Percentiles rank a stretch among this genome's conserved stretches.
Evolutionary conservation across 345 rosid genomes (phyloP).

Genomic region (Garcia nutans): DNA sequence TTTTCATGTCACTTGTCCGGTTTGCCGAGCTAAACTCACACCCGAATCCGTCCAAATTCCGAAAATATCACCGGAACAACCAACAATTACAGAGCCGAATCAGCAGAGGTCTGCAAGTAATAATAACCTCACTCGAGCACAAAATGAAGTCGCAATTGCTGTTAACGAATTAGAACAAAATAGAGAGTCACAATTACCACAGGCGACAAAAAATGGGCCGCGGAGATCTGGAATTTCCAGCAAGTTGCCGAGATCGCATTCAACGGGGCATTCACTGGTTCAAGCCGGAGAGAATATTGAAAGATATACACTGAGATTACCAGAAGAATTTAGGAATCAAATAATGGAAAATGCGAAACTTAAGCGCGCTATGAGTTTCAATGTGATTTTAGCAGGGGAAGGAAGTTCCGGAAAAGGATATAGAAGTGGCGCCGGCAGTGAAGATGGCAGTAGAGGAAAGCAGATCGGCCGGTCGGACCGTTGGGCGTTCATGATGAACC

Average conservation of each 20-base stretch:
- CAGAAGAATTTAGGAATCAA: conserved; percentile 44
- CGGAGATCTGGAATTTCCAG: conserved; percentile 20
- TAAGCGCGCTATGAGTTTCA: conserved; percentile 46
- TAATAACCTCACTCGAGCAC: not conserved
- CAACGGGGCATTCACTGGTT: conserved; percentile 55
- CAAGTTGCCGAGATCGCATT: conserved; percentile 49
- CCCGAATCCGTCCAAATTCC: conserved; percentile 20
- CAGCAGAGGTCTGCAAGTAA: not conserved
- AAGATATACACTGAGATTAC: conserved; percentile 48
- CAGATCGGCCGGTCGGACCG: conserved; percentile 12
- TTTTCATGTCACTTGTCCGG: conserved; percentile 55
- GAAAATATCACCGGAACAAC: not conserved
- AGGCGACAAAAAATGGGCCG: conserved; percentile 6
- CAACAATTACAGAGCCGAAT: conserved; percentile 8
- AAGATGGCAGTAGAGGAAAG: conserved; percentile 29
- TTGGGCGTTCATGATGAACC: conserved; percentile 25
- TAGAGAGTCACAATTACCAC: conserved; percentile 8
- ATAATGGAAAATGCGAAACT: conserved; percentile 29
- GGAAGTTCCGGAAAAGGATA: conserved; percentile 24
- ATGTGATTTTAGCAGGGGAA: conserved; percentile 27
- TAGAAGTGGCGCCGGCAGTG: conserved; percentile 12
- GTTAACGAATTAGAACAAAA: conserved; percentile 24
- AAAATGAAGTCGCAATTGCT: conserved; percentile 31
- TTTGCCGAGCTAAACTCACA: conserved; percentile 52
- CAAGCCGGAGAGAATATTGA: conserved; percentile 30